A percentile compares a stretch with the other conserved stretches of the same genome.
Evolutionary conservation across 202 grass and related monocot species (phyloP).

Genomic region (Carex arenaria): DNA sequence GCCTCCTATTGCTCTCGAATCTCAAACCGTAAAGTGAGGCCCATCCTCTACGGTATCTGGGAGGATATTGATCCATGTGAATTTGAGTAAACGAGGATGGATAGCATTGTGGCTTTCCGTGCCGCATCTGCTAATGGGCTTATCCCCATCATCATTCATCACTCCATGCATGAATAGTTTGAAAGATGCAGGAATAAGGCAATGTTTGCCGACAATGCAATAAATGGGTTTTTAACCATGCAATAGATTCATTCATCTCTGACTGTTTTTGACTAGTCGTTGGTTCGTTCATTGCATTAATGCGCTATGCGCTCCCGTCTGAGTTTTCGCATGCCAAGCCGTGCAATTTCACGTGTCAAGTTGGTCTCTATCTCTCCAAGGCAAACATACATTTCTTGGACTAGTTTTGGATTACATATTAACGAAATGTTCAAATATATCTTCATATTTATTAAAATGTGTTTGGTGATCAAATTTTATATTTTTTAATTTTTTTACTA

Average conservation of each 20-base stretch:
- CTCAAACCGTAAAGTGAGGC: no score
- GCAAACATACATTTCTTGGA: neutral
- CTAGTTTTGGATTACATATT: neutral
- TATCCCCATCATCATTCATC: neutral
- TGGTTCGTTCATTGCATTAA: neutral
- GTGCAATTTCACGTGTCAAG: neutral
- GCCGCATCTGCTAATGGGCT: neutral
- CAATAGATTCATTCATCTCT: neutral
- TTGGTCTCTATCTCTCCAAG: neutral
- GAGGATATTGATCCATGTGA: no score
- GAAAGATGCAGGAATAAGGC: slow-evolving; percentile 1
- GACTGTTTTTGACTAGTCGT: neutral
- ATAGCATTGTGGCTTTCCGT: neutral
- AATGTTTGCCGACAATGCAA: neutral
- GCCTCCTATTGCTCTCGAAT: no score
- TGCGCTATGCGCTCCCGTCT: neutral
- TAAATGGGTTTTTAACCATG: neutral
- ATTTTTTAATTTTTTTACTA: no score
- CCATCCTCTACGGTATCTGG: no score
- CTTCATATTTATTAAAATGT: neutral
- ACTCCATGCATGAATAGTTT: neutral
- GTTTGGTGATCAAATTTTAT: no score
- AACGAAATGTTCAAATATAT: neutral
- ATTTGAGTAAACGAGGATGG: neutral
- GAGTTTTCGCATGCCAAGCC: slow-evolving; percentile 14